Evolutionary conservation across 2,329 filamentous ascomycete genomes (phyloP).

Genomic region (Emmonsia crescens): DNA sequence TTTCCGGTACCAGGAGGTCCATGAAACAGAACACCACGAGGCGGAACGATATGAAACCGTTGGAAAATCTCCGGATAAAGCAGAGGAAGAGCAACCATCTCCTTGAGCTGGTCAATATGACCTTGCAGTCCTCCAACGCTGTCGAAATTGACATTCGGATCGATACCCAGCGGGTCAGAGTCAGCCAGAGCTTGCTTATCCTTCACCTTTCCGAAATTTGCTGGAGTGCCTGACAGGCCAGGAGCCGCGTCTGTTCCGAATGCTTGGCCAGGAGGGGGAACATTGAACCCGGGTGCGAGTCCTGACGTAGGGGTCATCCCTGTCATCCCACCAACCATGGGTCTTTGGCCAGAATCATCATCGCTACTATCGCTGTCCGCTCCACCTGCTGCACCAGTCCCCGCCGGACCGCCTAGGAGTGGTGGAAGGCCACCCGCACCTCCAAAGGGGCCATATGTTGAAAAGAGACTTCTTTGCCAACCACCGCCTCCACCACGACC

Average conservation of each 20-base stretch:
- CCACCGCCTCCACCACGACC: constrained; percentile 51
- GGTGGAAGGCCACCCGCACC: constrained; percentile 65
- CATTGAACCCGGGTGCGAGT: constrained; percentile 41
- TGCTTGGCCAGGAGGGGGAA: constrained; percentile 44
- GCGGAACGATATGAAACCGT: constrained; percentile 84
- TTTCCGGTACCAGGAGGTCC: constrained; percentile 96
- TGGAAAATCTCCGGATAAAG: constrained; percentile 92
- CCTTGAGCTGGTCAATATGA: constrained; percentile 94
- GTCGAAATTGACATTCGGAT: constrained; percentile 85
- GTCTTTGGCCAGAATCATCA: constrained; percentile 57
- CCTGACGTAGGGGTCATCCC: constrained; percentile 51
- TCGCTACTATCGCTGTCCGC: constrained; percentile 95
- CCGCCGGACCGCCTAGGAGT: constrained; percentile 62
- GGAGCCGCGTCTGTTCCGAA: constrained; percentile 48
- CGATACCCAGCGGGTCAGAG: constrained; percentile 86
- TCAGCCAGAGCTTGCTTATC: constrained; percentile 86
- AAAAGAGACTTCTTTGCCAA: constrained; percentile 76
- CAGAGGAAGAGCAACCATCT: constrained; percentile 92
- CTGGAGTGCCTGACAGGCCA: constrained; percentile 51
- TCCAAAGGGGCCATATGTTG: constrained; percentile 86
- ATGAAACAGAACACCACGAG: constrained; percentile 90
- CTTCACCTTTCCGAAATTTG: constrained; percentile 86
- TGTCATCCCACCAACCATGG: constrained; percentile 48
- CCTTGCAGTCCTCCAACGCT: constrained; percentile 85
- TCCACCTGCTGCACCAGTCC: constrained; percentile 58